These are phyloP conservation scores for Pulveroboletus sp. DNA, from an alignment of 768 basidiomycete species.

Conservation along the genomic window DNA sequence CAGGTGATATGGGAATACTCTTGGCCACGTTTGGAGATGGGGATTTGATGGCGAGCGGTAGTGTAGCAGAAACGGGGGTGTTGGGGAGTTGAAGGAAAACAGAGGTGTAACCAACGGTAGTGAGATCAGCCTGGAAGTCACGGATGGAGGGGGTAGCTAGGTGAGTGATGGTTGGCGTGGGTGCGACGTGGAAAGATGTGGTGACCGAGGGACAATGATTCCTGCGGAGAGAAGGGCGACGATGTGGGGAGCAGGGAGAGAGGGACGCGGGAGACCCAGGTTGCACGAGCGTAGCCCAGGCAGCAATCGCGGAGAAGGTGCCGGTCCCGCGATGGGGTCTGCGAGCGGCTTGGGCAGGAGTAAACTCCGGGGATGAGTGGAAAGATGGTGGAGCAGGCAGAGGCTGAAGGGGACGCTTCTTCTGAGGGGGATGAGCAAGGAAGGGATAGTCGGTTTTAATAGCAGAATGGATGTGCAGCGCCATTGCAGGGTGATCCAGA, in stretches of 20 bases:
- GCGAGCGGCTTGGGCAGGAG: constrained; percentile 17
- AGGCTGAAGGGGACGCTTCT: constrained; percentile 31
- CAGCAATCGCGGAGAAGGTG: constrained; percentile 45
- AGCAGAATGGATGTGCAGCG: neutral
- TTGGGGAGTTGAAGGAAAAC: constrained; percentile 57
- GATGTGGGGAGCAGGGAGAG: constrained; percentile 30
- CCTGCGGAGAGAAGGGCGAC: constrained; percentile 30
- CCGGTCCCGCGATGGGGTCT: constrained; percentile 34
- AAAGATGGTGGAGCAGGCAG: constrained; percentile 22
- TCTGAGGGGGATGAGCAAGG: constrained; percentile 37
- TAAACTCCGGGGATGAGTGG: no score
- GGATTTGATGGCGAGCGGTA: constrained; percentile 6
- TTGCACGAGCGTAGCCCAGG: constrained; percentile 25
- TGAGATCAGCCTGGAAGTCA: constrained; percentile 51
- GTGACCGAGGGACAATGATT: constrained; percentile 34
- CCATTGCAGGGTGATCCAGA: constrained; percentile 12
- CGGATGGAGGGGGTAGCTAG: constrained; percentile 39
- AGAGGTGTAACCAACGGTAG: constrained; percentile 59
- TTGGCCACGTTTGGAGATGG: constrained; percentile 2
- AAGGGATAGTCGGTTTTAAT: constrained; percentile 35
- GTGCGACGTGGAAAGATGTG: constrained; percentile 40
- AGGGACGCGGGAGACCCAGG: no score
- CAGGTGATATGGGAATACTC: constrained; percentile 17
- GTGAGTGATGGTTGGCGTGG: constrained; percentile 22
- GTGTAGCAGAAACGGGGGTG: constrained; percentile 35